Conservation (phyloP, 2,329 filamentous ascomycete genomes). For the Diaporthe batatas region DNA sequence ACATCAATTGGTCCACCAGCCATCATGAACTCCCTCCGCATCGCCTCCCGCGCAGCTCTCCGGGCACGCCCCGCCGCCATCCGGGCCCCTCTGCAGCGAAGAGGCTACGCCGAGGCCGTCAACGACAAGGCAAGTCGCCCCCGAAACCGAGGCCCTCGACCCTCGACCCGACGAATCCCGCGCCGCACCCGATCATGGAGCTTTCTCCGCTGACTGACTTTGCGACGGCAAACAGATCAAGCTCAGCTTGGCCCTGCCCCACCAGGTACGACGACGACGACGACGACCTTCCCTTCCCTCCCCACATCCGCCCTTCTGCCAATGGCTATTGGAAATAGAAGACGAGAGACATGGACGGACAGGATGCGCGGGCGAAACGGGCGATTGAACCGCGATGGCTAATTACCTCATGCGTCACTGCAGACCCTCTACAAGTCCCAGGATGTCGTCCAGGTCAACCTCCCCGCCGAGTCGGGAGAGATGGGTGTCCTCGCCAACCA, state of each 20-base stretch:
- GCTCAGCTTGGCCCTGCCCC: constrained; percentile 96
- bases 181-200: constrained; percentile 35
- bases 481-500: constrained; percentile 99
- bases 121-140: constrained; percentile 77
- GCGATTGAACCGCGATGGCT: constrained; percentile 49
- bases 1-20: constrained; percentile 63
- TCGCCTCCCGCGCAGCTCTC: constrained; percentile 86
- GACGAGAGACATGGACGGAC: constrained; percentile 13
- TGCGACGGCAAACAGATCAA: constrained; percentile 75
- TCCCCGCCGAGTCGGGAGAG: constrained; percentile 96
- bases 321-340: neutral
- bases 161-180: constrained; percentile 35
- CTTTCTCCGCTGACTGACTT: constrained; percentile 36
- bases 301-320: too few relatives aligned
- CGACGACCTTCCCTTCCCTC: neutral
- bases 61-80: constrained; percentile 84
- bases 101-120: constrained; percentile 91
- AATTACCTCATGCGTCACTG: constrained; percentile 62
- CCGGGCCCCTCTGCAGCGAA: constrained; percentile 82
- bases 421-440: constrained; percentile 79
- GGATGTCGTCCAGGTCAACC: constrained; percentile 94
- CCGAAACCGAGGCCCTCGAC: neutral
- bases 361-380: constrained; percentile 7
- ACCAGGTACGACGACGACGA: constrained; percentile 86
- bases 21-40: constrained; percentile 94